phyloP scores from a whole-genome alignment of 257 asterid species.

The Salvia rosmarinus region DNA sequence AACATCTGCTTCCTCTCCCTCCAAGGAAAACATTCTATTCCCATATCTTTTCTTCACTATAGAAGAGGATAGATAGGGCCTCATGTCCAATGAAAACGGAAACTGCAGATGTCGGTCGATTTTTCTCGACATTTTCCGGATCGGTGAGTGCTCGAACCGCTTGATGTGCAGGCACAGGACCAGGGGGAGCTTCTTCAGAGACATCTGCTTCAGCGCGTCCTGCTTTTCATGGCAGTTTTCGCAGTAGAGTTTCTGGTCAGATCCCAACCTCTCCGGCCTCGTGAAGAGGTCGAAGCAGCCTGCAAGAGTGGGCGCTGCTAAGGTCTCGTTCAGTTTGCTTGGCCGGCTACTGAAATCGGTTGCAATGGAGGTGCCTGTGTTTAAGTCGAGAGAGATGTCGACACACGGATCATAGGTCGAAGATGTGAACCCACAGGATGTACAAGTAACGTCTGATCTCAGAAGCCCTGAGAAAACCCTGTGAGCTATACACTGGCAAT shows the following conservation, averaged over 20 bases:
- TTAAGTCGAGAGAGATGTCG: constrained; percentile 71
- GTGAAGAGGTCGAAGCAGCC: constrained; percentile 78
- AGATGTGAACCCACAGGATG: constrained; percentile 73
- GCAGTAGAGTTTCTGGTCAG: constrained; percentile 66
- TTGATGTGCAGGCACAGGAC: constrained; percentile 72
- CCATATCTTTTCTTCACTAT: constrained; percentile 61
- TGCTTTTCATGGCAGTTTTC: constrained; percentile 63
- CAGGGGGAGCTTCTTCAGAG: constrained; percentile 64
- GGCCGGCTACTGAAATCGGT: constrained; percentile 39
- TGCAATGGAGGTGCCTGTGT: constrained; percentile 30
- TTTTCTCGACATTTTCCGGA: constrained; percentile 63
- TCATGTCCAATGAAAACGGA: constrained; percentile 74
- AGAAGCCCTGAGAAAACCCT: constrained; percentile 64
- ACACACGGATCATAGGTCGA: constrained; percentile 77
- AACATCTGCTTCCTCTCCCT: constrained; percentile 53
- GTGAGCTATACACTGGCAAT: constrained; percentile 73
- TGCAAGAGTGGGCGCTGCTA: too few species aligned
- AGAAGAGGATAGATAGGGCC: constrained; percentile 67
- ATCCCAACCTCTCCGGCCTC: constrained; percentile 62
- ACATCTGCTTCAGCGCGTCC: constrained; percentile 69
- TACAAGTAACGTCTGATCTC: constrained; percentile 77
- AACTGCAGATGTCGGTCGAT: constrained; percentile 71
- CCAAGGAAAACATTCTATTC: constrained; percentile 53
- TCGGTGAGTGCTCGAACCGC: constrained; percentile 66
- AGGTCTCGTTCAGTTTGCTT: constrained; percentile 47